phyloP scores from a whole-genome alignment of 148 eudicot species.

The Tetragonia tetragonoides region DNA sequence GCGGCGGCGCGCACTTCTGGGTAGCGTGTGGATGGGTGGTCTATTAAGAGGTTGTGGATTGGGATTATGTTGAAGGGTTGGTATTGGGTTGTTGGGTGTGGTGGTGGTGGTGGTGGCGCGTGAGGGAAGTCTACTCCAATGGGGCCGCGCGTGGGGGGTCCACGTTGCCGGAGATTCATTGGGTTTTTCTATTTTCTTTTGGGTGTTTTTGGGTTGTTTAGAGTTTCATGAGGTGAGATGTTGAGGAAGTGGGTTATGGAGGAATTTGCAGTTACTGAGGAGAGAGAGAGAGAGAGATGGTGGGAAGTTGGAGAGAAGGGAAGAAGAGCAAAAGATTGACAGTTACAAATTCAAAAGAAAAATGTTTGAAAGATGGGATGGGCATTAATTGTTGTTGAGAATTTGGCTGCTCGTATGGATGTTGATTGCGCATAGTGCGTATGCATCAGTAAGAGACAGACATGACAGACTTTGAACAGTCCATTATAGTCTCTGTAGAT shows the following conservation, averaged over 20 bases:
- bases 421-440: too few species aligned
- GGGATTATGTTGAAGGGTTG: conserved; percentile 77
- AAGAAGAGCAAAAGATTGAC: background rate
- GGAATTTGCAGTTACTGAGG: background rate
- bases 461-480: too few species aligned
- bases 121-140: conserved; percentile 19
- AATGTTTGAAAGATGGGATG: too few species aligned
- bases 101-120: conserved; percentile 36
- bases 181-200: background rate
- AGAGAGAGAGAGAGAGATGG: background rate
- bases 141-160: conserved; percentile 45
- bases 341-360: background rate
- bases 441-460: too few species aligned
- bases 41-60: conserved; percentile 57
- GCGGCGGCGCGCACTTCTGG: conserved; percentile 89
- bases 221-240: background rate
- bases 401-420: background rate
- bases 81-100: background rate
- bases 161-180: conserved; percentile 56
- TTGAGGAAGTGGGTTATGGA: background rate
- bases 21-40: conserved; percentile 78
- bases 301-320: background rate
- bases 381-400: too few species aligned
- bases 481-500: too few species aligned
- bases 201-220: background rate